Conservation (phyloP, 441 rosid species). For the Gossypium aridum region DNA sequence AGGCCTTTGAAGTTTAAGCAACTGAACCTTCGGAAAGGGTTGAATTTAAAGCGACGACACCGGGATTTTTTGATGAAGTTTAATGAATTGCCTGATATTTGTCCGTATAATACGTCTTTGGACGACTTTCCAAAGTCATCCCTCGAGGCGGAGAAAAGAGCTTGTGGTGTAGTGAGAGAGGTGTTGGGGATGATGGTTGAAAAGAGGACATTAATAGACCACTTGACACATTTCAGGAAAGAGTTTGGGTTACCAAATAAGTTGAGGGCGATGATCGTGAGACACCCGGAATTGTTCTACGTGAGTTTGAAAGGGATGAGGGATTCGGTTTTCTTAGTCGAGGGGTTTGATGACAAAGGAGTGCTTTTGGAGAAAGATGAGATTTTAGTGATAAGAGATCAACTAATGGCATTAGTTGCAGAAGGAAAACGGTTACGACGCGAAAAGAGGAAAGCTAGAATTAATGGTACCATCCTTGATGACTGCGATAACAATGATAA, state of each 20-base stretch:
- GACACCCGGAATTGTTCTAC: constrained; percentile 85
- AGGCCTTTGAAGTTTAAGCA: constrained; percentile 80
- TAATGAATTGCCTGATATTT: constrained; percentile 52
- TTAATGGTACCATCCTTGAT: constrained; percentile 6
- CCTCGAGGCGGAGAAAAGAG: constrained; percentile 74
- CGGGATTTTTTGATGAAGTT: constrained; percentile 57
- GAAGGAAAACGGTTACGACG: constrained; percentile 67
- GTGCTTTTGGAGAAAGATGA: constrained; percentile 54
- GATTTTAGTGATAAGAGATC: constrained; percentile 37
- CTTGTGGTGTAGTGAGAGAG: constrained; percentile 66
- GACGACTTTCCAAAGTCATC: constrained; percentile 49
- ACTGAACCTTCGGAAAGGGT: constrained; percentile 64
- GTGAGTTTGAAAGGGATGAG: constrained; percentile 73
- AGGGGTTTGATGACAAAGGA: constrained; percentile 65
- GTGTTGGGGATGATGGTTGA: constrained; percentile 64
- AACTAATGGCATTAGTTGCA: constrained; percentile 49
- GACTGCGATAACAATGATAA: constrained; percentile 13
- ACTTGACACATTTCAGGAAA: constrained; percentile 79
- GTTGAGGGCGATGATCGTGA: constrained; percentile 60
- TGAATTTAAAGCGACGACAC: constrained; percentile 62
- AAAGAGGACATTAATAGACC: constrained; percentile 71
- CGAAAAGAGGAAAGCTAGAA: constrained; percentile 35
- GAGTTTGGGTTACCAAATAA: constrained; percentile 71
- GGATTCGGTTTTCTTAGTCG: constrained; percentile 67
- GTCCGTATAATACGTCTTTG: constrained; percentile 52